These are phyloP conservation scores for Dianthus caryophyllus DNA, from an alignment of 148 eudicot genomes.

Conservation along the genomic window DNA sequence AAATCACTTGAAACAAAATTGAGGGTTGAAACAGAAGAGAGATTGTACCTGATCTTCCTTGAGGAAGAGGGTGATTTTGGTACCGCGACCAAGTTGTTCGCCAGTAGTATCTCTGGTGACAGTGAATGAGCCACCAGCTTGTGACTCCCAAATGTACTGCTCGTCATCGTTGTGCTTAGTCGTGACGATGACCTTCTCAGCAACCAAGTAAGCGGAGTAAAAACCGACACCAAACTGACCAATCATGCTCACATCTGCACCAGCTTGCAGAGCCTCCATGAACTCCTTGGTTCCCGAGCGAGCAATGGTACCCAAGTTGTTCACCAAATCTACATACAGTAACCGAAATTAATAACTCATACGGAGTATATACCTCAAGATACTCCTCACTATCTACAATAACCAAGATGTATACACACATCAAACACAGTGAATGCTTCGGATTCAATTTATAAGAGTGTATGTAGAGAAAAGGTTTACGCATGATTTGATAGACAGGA, in stretches of 20 bases:
- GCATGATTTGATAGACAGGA: no score
- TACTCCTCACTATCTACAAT: no score
- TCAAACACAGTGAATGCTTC: no score
- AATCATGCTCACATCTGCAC: conserved; percentile 96
- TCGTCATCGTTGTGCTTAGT: conserved; percentile 90
- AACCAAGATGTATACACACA: no score
- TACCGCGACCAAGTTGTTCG: conserved; percentile 82
- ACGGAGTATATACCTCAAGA: no score
- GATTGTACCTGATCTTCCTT: conserved; percentile 76
- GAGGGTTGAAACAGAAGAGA: no score
- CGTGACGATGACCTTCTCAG: conserved; percentile 83
- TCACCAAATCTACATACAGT: conserved; percentile 59
- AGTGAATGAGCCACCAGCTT: conserved; percentile 31
- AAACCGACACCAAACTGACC: conserved; percentile 41
- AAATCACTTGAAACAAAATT: no score
- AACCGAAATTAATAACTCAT: no score
- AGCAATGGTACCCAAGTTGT: conserved; percentile 91
- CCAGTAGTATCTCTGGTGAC: conserved; percentile 70
- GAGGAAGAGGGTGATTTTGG: conserved; percentile 83
- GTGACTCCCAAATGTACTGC: conserved; percentile 84
- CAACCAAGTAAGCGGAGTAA: conserved; percentile 87
- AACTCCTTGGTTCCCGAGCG: conserved; percentile 92
- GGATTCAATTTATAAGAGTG: no score
- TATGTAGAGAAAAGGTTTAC: no score
- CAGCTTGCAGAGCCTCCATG: conserved; percentile 92